phyloP scores from a whole-genome alignment of 2,329 filamentous ascomycete genomes.

The Furcasterigmium sp. region DNA sequence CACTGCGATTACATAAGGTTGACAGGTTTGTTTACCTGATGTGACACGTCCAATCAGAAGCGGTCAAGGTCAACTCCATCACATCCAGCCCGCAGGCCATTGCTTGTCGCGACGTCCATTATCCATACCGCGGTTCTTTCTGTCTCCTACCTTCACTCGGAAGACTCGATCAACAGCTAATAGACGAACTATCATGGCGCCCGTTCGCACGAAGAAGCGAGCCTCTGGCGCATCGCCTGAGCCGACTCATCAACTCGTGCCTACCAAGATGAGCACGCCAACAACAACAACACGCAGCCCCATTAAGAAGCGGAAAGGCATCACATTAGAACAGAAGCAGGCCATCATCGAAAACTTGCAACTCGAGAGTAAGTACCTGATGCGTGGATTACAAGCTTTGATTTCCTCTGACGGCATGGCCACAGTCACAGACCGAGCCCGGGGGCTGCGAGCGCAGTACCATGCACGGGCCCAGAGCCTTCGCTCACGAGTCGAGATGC shows the following conservation, averaged over 20 bases:
- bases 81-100: slow-evolving; percentile 6
- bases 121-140: no score
- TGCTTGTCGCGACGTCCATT: no score
- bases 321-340: slow-evolving; percentile 73
- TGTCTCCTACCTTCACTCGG: no score
- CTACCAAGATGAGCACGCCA: slow-evolving; percentile 26
- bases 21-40: slow-evolving; percentile 17
- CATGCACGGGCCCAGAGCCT: slow-evolving; percentile 82
- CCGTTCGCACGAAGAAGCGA: slow-evolving; percentile 32
- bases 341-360: slow-evolving; percentile 85
- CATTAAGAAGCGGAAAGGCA: slow-evolving; percentile 53
- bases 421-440: slow-evolving; percentile 78
- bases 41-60: slow-evolving; percentile 14
- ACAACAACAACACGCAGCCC: slow-evolving; percentile 49
- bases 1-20: slow-evolving; percentile 3
- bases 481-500: slow-evolving; percentile 81
- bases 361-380: slow-evolving; percentile 66
- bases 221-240: slow-evolving; percentile 20
- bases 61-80: background rate
- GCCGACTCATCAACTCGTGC: slow-evolving; percentile 13
- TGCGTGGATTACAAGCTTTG: background rate
- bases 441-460: slow-evolving; percentile 85
- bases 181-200: no score
- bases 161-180: no score
- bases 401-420: slow-evolving; percentile 12